Conservation (phyloP, 2,329 filamentous ascomycete genomes). For the Chalaropsis ovoidea region DNA sequence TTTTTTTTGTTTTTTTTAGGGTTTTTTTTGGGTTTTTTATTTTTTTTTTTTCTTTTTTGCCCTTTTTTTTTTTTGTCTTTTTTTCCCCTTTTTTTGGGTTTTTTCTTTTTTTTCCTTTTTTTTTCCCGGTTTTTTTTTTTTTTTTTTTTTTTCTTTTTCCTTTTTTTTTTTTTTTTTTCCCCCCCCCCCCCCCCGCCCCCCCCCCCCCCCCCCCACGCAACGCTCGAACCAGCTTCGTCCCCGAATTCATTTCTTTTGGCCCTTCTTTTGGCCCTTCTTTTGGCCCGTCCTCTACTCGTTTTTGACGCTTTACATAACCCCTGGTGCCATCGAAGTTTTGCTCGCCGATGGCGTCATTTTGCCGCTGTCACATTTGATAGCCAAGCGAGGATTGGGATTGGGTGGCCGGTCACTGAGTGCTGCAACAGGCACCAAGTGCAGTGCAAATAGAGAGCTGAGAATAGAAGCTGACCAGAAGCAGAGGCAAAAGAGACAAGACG, state of each 20-base stretch:
- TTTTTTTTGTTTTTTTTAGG: too few species aligned
- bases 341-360: conserved; percentile 1
- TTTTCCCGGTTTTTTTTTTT: too few species aligned
- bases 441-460: too few species aligned
- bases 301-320: not conserved
- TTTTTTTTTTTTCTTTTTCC: too few species aligned
- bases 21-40: not conserved
- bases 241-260: too few species aligned
- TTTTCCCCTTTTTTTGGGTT: too few species aligned
- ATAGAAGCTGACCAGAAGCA: too few species aligned
- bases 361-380: not conserved
- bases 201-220: not conserved
- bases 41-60: not conserved
- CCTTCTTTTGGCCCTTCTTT: too few species aligned
- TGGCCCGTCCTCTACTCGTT: not conserved
- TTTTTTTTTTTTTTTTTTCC: not conserved
- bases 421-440: too few species aligned
- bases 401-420: not conserved
- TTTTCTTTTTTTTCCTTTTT: not conserved
- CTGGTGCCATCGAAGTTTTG: not conserved
- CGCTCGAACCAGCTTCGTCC: not conserved
- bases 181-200: too few species aligned
- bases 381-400: not conserved
- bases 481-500: too few species aligned
- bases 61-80: not conserved